These are phyloP conservation scores for Colletotrichum gigasporum DNA, from an alignment of 2,329 filamentous ascomycete species.

Conservation along the genomic window DNA sequence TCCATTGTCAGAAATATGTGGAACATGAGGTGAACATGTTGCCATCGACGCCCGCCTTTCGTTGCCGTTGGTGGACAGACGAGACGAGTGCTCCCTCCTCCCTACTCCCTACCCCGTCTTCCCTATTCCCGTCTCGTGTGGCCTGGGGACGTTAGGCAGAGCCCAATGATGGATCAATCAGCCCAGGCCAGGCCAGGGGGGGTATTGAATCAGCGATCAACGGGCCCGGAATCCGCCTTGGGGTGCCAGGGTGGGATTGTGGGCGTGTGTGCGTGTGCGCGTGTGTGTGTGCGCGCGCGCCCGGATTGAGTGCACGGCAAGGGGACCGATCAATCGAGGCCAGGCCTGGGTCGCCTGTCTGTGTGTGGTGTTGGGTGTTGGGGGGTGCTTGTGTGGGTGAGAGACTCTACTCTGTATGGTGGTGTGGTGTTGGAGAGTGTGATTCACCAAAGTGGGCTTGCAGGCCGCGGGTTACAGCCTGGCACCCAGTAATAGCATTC, in stretches of 20 bases:
- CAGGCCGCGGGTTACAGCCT: neutral
- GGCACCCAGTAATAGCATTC: too few relatives aligned
- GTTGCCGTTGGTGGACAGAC: too few relatives aligned
- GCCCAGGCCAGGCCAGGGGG: neutral
- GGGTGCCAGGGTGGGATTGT: neutral
- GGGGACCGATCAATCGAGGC: too few relatives aligned
- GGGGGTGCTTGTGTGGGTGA: too few relatives aligned
- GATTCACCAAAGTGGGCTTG: slow-evolving; percentile 6
- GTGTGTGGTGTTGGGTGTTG: neutral
- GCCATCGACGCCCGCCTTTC: too few relatives aligned
- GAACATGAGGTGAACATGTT: neutral
- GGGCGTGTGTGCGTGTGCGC: too few relatives aligned
- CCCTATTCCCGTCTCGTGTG: neutral
- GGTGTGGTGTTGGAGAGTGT: slow-evolving; percentile 1
- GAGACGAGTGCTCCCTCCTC: too few relatives aligned
- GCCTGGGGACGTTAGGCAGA: neutral
- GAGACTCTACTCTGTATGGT: too few relatives aligned
- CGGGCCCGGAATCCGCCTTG: slow-evolving; percentile 6
- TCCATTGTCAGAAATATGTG: slow-evolving; percentile 3
- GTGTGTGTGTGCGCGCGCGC: too few relatives aligned
- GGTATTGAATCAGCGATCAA: slow-evolving; percentile 22
- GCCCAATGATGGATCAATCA: neutral
- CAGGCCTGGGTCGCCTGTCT: too few relatives aligned
- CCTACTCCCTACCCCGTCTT: neutral
- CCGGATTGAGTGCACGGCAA: too few relatives aligned